Percentiles rank a stretch among this genome's conserved stretches.
Evolutionary conservation across 2,329 filamentous ascomycete species (phyloP).

Genomic region (Arachnomyces sp.): DNA sequence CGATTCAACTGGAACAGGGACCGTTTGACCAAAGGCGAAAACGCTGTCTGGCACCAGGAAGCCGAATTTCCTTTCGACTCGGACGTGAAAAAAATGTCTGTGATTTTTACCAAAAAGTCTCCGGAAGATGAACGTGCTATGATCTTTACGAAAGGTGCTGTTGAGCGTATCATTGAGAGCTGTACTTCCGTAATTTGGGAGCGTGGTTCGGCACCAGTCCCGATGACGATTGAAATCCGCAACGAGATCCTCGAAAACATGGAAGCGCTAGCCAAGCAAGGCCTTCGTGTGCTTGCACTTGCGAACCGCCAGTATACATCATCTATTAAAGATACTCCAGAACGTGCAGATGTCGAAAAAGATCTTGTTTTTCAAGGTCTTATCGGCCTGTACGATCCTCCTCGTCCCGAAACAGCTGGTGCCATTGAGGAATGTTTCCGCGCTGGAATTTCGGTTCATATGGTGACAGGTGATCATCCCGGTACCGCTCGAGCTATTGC

Average conservation of each 20-base stretch:
- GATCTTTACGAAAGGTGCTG: conserved; percentile 37
- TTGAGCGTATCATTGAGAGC: conserved; percentile 59
- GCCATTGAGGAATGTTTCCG: conserved; percentile 63
- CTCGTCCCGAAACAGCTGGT: conserved; percentile 68
- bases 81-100: conserved; percentile 68
- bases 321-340: conserved; percentile 20
- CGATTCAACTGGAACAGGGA: conserved; percentile 59
- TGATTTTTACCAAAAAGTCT: conserved; percentile 47
- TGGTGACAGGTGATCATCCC: conserved; percentile 77
- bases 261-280: conserved; percentile 58
- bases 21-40: conserved; percentile 44
- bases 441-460: conserved; percentile 72
- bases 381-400: conserved; percentile 79
- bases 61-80: conserved; percentile 70
- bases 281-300: conserved; percentile 61
- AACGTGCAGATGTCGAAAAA: conserved; percentile 57
- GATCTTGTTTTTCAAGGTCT: conserved; percentile 70
- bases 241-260: conserved; percentile 58
- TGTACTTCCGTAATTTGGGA: conserved; percentile 49
- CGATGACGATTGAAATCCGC: conserved; percentile 48
- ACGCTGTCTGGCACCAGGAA: conserved; percentile 49
- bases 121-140: conserved; percentile 20
- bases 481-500: conserved; percentile 73
- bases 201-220: conserved; percentile 31
- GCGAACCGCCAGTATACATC: conserved; percentile 41